Percentiles rank a stretch among this genome's conserved stretches.
Evolutionary conservation across 805 yeast species (phyloP).

Genomic region (Candida golubevii): DNA sequence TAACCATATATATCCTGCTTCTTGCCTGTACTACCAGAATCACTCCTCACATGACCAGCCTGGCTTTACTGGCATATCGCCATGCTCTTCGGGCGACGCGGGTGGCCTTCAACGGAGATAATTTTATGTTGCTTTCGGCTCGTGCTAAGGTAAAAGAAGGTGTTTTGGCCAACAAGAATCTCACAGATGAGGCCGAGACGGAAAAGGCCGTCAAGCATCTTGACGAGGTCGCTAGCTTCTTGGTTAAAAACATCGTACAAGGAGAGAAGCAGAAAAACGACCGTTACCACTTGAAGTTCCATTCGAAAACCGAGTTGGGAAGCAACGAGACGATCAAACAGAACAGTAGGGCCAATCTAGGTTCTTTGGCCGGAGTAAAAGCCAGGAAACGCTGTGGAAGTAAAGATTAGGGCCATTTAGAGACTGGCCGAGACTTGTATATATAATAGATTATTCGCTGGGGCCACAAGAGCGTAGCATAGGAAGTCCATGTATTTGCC

Average conservation of each 20-base stretch:
- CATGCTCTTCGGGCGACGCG: conserved; percentile 62
- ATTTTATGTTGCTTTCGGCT: conserved; percentile 51
- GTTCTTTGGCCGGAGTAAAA: conserved; percentile 52
- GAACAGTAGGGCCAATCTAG: conserved; percentile 35
- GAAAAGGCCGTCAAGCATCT: conserved; percentile 35
- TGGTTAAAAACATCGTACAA: conserved; percentile 80
- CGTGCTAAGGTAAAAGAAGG: conserved; percentile 56
- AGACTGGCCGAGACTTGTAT: background rate
- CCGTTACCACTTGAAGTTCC: conserved; percentile 61
- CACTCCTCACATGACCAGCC: too few species aligned
- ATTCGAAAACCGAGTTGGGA: conserved; percentile 80
- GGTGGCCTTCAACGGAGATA: conserved; percentile 53
- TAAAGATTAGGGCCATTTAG: background rate
- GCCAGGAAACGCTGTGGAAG: conserved; percentile 26
- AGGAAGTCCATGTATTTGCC: too few species aligned
- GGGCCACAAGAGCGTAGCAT: too few species aligned
- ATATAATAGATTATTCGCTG: background rate
- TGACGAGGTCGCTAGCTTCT: conserved; percentile 66
- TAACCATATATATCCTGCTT: too few species aligned
- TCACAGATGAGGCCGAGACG: conserved; percentile 39
- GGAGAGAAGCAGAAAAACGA: conserved; percentile 49
- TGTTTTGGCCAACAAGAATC: conserved; percentile 31
- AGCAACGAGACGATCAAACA: conserved; percentile 78
- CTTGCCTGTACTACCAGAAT: too few species aligned
- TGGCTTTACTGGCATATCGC: conserved; percentile 50